These are phyloP conservation scores for Brettanomyces bruxellensis DNA, from an alignment of 805 yeast species.

Conservation along the genomic window DNA sequence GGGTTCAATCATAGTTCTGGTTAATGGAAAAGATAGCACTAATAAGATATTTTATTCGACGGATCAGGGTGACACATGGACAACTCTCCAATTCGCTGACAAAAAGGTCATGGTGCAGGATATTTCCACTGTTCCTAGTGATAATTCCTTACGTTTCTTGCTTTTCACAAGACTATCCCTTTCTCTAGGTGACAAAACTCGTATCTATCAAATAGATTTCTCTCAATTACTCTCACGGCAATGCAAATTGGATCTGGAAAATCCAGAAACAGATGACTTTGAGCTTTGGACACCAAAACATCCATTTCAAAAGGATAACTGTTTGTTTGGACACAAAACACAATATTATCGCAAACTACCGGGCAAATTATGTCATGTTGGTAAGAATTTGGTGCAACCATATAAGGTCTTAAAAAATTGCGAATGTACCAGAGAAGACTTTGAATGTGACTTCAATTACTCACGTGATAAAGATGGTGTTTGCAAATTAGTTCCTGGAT, in stretches of 20 bases:
- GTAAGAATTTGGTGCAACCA: constrained; percentile 46
- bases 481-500: constrained; percentile 69
- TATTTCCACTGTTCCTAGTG: constrained; percentile 80
- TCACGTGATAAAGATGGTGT: constrained; percentile 60
- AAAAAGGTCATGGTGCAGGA: constrained; percentile 54
- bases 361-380: constrained; percentile 59
- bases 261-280: constrained; percentile 45
- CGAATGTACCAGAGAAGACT: constrained; percentile 75
- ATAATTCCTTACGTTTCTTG: constrained; percentile 68
- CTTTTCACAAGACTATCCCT: constrained; percentile 47
- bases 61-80: constrained; percentile 71
- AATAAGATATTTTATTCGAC: constrained; percentile 38
- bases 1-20: constrained; percentile 46
- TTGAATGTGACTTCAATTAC: constrained; percentile 85
- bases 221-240: constrained; percentile 34
- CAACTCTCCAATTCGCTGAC: constrained; percentile 41
- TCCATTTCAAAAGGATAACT: constrained; percentile 40
- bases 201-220: constrained; percentile 52
- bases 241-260: constrained; percentile 38
- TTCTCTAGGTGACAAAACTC: constrained; percentile 38
- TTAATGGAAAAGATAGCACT: constrained; percentile 25
- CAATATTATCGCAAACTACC: constrained; percentile 52
- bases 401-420: constrained; percentile 55
- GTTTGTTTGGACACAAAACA: constrained; percentile 62
- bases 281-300: constrained; percentile 53